Evolutionary conservation across 2,329 filamentous ascomycete species (phyloP).

Genomic region (Talaromyces sp.): DNA sequence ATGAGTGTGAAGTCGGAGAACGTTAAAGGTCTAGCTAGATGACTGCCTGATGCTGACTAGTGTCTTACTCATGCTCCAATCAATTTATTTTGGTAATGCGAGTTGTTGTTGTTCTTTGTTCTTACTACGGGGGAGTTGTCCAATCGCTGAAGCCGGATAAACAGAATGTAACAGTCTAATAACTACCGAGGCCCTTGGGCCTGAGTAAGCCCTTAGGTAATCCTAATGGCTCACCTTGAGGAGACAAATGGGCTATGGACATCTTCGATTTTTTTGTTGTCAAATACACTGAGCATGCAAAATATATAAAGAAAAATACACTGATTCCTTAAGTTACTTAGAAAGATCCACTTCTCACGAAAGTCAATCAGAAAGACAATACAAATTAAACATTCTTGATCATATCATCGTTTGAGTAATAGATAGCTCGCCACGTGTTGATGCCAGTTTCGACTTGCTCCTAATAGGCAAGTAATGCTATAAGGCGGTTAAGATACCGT

Average conservation of each 20-base stretch:
- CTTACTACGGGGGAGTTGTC: neutral
- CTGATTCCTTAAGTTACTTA: neutral
- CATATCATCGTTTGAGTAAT: neutral
- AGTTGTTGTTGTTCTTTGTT: neutral
- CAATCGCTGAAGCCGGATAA: constrained; percentile 1
- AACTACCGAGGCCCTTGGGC: neutral
- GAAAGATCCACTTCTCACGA: neutral
- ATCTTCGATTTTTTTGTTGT: neutral
- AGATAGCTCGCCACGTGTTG: neutral
- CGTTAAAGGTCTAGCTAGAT: neutral
- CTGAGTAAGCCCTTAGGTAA: neutral
- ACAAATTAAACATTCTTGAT: neutral
- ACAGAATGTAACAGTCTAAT: neutral
- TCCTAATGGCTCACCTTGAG: neutral
- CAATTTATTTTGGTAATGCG: neutral
- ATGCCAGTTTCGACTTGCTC: neutral
- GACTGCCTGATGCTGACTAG: neutral
- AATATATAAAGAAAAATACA: neutral
- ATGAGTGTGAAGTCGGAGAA: neutral
- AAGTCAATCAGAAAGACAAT: neutral
- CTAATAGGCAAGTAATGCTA: neutral
- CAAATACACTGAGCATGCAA: neutral
- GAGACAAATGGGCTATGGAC: neutral
- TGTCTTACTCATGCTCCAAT: neutral
- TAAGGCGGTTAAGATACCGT: neutral